A percentile compares a stretch with the other conserved stretches of the same genome.
Evolutionary conservation across 2,329 filamentous ascomycete species (phyloP).

Genomic region (Xylariaceae sp.): DNA sequence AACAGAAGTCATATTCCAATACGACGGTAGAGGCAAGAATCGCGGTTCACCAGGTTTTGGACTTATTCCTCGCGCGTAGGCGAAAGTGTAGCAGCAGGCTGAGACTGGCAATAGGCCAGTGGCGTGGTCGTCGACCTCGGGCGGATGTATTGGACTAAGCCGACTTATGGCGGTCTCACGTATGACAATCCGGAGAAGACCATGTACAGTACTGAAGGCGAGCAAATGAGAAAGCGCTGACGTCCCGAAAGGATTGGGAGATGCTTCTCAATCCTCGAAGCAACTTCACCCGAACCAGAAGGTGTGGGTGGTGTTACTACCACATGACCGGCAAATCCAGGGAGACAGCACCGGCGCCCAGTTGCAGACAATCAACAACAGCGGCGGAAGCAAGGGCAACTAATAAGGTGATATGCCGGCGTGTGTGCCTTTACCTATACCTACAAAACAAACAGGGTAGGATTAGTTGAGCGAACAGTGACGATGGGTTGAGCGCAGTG

Average conservation of each 20-base stretch:
- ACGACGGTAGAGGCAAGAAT: constrained; percentile 17
- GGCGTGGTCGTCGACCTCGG: constrained; percentile 16
- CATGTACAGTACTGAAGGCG: constrained; percentile 14
- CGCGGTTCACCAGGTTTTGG: constrained; percentile 11
- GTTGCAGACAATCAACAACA: not conserved
- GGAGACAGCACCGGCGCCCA: constrained; percentile 7
- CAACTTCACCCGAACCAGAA: constrained; percentile 12
- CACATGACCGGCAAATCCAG: constrained; percentile 16
- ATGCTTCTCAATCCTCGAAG: constrained; percentile 7
- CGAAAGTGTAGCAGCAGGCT: constrained; percentile 9
- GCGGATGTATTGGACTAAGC: constrained; percentile 14
- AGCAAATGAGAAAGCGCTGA: constrained; percentile 3
- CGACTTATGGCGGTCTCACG: constrained; percentile 17
- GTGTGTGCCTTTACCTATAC: not conserved
- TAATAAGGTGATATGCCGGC: not conserved
- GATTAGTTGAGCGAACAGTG: not conserved
- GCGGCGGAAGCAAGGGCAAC: not conserved
- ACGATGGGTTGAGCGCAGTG: not conserved
- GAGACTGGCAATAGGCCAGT: constrained; percentile 14
- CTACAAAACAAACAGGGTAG: not conserved
- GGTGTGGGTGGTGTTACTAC: constrained; percentile 8
- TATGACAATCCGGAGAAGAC: constrained; percentile 21
- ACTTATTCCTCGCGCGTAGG: constrained; percentile 9
- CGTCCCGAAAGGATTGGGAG: constrained; percentile 5
- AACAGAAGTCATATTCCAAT: constrained; percentile 39